Evolutionary conservation across 169 alveolate species (phyloP), one percentile per base, ranked within the genome.

Genomic region (Cardiosporidium cionae): DNA sequence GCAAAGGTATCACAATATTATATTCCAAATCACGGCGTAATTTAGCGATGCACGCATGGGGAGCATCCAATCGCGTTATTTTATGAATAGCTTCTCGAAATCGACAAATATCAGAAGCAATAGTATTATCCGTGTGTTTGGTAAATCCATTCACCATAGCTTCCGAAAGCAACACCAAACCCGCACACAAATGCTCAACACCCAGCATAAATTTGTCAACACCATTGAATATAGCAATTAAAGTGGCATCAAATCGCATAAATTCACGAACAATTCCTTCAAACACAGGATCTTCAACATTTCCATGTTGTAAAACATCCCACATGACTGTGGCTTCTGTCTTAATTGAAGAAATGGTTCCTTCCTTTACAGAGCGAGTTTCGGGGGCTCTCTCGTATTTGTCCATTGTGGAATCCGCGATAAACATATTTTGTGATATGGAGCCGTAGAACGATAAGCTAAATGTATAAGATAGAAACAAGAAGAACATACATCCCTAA

Each of bases 181-280:
- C 81, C 4, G 52, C 23, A 33, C 84, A 79, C 31, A 79, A 29
- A 33, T 23, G 16, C 72, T 72, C 78, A 6, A 36, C 9, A 0
- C 81, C 80, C 31, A 58, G 58, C 25, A 79, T 3, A 44, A 16
- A 79, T 5, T 35, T 44, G 36, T 44, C 52, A 27, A 79, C 80
- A 5, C 83, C 83, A 22, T 25, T 25, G 25, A 54, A 53, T 23
- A 76, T n/a, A 7, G 65, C 71, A 53, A 32, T 52, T 35, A 79
- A 32, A 28, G 76, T 65, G 32, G 22, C 68, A 58, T 79, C 84
- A 53, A 63, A 79, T 29, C 65, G 72, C 35, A 63, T 29, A n/a
- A 79, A 52, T 25, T 79, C 81, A 1, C 81, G 70, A 7, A 79
- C 81, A 72, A 74, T 79, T 28, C 84, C 84, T 31, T 74, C 80